Conservation (phyloP, 2,329 filamentous ascomycete genomes). For the Colletotrichum sp. region DNA sequence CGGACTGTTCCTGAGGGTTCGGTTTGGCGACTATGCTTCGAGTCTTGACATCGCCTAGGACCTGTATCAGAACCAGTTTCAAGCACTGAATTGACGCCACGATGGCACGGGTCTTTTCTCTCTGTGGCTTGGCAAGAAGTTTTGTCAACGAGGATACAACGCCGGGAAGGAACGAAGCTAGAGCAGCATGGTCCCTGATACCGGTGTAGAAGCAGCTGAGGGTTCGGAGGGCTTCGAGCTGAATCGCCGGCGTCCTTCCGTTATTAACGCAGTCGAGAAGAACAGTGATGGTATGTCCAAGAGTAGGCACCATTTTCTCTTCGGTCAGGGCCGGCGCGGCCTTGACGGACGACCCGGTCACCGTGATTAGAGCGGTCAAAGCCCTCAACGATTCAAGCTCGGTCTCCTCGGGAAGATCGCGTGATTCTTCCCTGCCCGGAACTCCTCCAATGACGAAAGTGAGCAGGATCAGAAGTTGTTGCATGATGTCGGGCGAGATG, state of each 20-base stretch:
- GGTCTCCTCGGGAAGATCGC: constrained; percentile 73
- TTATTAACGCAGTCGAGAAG: constrained; percentile 76
- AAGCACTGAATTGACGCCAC: constrained; percentile 66
- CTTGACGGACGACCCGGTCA: constrained; percentile 56
- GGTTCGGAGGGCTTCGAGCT: constrained; percentile 71
- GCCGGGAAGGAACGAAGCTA: constrained; percentile 87
- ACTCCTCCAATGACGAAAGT: constrained; percentile 81
- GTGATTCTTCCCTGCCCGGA: constrained; percentile 57
- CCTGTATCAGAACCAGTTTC: constrained; percentile 55
- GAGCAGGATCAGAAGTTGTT: constrained; percentile 85
- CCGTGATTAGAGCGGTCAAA: constrained; percentile 68
- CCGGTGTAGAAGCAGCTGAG: constrained; percentile 66
- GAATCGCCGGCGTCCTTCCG: constrained; percentile 69
- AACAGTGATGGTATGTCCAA: constrained; percentile 84
- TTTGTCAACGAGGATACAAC: constrained; percentile 84
- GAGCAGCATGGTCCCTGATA: constrained; percentile 73
- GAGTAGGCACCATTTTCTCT: constrained; percentile 70
- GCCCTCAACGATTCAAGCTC: constrained; percentile 73
- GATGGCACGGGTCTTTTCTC: constrained; percentile 64
- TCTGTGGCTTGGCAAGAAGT: constrained; percentile 71
- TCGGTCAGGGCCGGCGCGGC: constrained; percentile 57
- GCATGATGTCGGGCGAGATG: constrained; percentile 74
- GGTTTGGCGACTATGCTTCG: constrained; percentile 47
- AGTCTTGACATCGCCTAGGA: constrained; percentile 63
- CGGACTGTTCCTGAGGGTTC: background rate